A percentile compares a stretch with the other conserved stretches of the same genome.
Conservation (phyloP, 768 basidiomycete species). For the Hysterangium stoloniferum region DNA sequence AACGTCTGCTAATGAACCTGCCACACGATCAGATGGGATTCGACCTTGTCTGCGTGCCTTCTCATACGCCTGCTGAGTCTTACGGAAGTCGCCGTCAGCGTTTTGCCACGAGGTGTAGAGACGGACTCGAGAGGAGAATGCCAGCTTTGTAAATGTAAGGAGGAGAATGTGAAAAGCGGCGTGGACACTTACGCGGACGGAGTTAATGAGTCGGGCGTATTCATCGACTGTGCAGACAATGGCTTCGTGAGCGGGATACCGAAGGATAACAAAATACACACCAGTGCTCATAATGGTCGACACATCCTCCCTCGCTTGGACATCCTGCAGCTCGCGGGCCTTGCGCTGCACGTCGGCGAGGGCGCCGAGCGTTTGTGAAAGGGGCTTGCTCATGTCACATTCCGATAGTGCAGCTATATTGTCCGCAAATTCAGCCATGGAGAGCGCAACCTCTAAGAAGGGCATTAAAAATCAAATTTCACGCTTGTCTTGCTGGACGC, state of each 20-base stretch:
- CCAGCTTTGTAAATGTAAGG: conserved; percentile 36
- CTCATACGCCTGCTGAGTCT: conserved; percentile 72
- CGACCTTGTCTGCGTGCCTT: conserved; percentile 72
- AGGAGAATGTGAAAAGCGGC: not conserved
- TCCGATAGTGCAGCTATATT: conserved; percentile 59
- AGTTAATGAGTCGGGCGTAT: conserved; percentile 85
- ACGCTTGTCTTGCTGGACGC: conserved; percentile 12
- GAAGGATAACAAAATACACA: conserved; percentile 18
- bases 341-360: conserved; percentile 70
- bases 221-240: conserved; percentile 54
- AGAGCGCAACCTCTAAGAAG: conserved; percentile 52
- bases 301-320: conserved; percentile 78
- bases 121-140: conserved; percentile 82
- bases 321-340: conserved; percentile 63
- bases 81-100: conserved; percentile 65
- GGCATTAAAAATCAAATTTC: not conserved
- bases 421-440: conserved; percentile 76
- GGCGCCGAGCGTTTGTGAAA: conserved; percentile 61
- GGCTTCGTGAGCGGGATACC: not conserved
- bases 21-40: conserved; percentile 59
- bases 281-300: conserved; percentile 73
- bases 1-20: conserved; percentile 69
- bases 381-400: conserved; percentile 67
- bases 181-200: conserved; percentile 59
- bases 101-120: conserved; percentile 75